A percentile compares a stretch with the other conserved stretches of the same genome.
phyloP scores from a whole-genome alignment of 768 basidiomycete species.

The Neoboletus subvelutipes region DNA sequence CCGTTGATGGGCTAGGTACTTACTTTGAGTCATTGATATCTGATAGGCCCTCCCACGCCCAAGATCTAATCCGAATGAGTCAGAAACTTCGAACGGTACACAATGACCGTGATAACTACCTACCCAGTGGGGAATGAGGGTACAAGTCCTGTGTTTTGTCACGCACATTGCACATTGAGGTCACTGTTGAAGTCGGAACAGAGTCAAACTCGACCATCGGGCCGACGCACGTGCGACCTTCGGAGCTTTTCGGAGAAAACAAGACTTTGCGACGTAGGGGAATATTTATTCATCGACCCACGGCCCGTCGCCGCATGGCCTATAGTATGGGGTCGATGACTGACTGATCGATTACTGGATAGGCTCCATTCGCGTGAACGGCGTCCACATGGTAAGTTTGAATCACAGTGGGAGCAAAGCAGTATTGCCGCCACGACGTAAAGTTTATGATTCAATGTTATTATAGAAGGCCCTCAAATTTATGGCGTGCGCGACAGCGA shows the following conservation, averaged over 20 bases:
- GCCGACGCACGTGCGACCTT: neutral
- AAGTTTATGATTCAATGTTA: neutral
- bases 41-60: constrained; percentile 1
- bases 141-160: neutral
- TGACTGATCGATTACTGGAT: neutral
- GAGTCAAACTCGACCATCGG: neutral
- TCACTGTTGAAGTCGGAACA: neutral
- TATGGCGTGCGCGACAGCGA: neutral
- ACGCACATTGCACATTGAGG: too few relatives aligned
- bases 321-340: neutral
- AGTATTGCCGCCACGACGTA: neutral
- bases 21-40: constrained; percentile 1
- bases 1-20: neutral
- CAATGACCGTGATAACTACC: neutral
- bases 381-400: constrained; percentile 1
- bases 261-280: neutral
- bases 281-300: neutral
- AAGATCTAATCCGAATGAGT: neutral
- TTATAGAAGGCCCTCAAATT: neutral
- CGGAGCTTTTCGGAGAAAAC: neutral
- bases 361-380: neutral
- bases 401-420: neutral
- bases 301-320: neutral
- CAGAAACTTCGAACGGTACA: neutral
- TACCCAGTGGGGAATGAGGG: neutral